phyloP scores from a whole-genome alignment of 306 rosid genomes.

The Cucurbita pepo region DNA sequence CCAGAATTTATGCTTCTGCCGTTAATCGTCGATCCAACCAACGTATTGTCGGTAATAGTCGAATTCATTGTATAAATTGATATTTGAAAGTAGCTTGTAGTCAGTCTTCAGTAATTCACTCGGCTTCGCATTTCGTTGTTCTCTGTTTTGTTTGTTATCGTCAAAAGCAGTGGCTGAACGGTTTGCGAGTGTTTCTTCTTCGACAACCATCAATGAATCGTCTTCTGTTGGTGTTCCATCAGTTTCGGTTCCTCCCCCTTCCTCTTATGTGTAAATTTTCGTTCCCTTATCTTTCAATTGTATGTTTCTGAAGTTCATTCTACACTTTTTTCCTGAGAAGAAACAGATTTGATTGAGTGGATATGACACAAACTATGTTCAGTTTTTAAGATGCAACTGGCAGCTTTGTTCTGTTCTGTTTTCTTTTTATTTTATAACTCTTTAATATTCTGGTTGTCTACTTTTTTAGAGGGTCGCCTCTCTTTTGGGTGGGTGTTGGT shows the following conservation, averaged over 20 bases:
- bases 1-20: slow-evolving; percentile 8
- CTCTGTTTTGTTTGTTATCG: not conserved
- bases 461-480: slow-evolving; percentile 71
- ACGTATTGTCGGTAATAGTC: not conserved
- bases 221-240: slow-evolving; percentile 74
- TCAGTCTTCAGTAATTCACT: not conserved
- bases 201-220: slow-evolving; percentile 34
- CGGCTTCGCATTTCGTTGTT: not conserved
- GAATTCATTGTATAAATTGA: not conserved
- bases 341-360: not conserved
- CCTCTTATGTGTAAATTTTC: slow-evolving; percentile 51
- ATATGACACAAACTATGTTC: not conserved
- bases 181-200: slow-evolving; percentile 71
- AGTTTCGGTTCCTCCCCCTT: slow-evolving; percentile 40
- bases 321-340: not conserved
- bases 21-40: not conserved
- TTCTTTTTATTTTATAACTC: not conserved
- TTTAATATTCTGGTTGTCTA: slow-evolving; percentile 7
- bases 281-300: not conserved
- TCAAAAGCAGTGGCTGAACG: slow-evolving; percentile 1
- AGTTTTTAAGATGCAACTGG: not conserved
- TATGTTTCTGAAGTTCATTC: not conserved
- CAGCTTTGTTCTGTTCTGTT: not conserved
- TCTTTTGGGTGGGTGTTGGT: slow-evolving; percentile 92
- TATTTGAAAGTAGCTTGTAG: not conserved